Evolutionary conservation across 2,329 filamentous ascomycete species (phyloP).

Genomic region (Fusarium agapanthi): DNA sequence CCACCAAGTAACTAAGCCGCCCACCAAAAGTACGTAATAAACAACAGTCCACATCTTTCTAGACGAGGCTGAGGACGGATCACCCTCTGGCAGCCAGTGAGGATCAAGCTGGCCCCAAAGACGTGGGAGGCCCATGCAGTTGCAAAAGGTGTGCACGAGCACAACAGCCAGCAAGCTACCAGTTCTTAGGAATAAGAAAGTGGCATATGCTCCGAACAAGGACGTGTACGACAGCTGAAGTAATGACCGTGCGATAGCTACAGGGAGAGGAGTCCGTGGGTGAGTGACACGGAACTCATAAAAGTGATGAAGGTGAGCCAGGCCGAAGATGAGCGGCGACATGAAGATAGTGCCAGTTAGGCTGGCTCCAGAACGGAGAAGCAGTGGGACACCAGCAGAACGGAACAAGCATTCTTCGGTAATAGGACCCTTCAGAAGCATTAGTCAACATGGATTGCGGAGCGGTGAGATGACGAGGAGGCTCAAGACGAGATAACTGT

Average conservation of each 20-base stretch:
- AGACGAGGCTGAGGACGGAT: conserved; percentile 34
- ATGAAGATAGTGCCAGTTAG: conserved; percentile 74
- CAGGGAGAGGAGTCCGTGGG: conserved; percentile 70
- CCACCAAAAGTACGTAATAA: conserved; percentile 82
- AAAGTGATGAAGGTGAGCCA: conserved; percentile 94
- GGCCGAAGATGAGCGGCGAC: conserved; percentile 88
- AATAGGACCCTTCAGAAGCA: conserved; percentile 71
- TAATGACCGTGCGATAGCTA: conserved; percentile 74
- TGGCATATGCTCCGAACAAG: conserved; percentile 91
- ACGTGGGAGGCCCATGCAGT: conserved; percentile 87
- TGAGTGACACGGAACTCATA: conserved; percentile 91
- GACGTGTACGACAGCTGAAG: conserved; percentile 92
- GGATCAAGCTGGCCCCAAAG: conserved; percentile 81
- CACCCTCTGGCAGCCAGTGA: conserved; percentile 48
- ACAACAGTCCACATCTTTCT: conserved; percentile 70
- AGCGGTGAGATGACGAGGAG: conserved; percentile 35
- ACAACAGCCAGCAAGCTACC: conserved; percentile 82
- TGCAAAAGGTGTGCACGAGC: conserved; percentile 87
- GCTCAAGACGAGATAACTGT: conserved; percentile 31
- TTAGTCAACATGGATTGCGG: conserved; percentile 20
- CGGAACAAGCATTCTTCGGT: conserved; percentile 97
- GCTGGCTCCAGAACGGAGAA: conserved; percentile 74
- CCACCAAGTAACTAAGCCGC: conserved; percentile 77
- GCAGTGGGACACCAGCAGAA: conserved; percentile 82
- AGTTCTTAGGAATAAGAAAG: conserved; percentile 87